Base-by-base conservation (phyloP, 2,329 filamentous ascomycete species). In the Aspergillus hortae region DNA sequence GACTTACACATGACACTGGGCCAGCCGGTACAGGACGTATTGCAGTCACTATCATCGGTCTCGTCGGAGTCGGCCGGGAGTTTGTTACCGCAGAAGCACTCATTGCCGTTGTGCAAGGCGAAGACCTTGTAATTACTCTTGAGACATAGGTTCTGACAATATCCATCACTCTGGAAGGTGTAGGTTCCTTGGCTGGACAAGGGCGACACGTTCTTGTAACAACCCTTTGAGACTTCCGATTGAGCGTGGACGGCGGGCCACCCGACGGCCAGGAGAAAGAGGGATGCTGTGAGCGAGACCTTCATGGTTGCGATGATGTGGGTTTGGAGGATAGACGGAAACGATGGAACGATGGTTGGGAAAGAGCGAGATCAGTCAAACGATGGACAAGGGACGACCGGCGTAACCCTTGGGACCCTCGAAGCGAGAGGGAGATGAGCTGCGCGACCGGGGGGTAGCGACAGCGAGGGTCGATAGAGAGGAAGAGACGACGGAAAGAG, bases 81-180 rank as follows among this genome's bases (percentile, higher is more conserved):
- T 53, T 77, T 71, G 56, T 83, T 74, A 53, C 90, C 91, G 64
- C 91, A 95, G 63, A 78, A 89, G 73, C 91, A 96, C 57, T 83
- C 71, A 15, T 77, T 75, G 14, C 81, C 81, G 15, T 79, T 77
- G 6, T 79, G 81, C 42, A 89, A 73, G 30, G 79, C 89, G 62
- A 86, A 82, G 6, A 90, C 87, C 1, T 78, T 74, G 33, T 80
- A 77, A 6, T 75, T 62, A 0, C 70, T 63, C 2, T 70, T 61
- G 21, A 74, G 61, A 64, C 83, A 86, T 56, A 74, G 67, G 17
- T 69, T 60, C 57, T 81, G 77, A 59, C 83, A 86, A 58, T 78
- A 78, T 48, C 82, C 81, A 27, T 70, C 68, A 56, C 76, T 80
- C 61, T 84, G 81, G 61, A 75, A 85, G 25, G 67, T 71, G 52